phyloP scores from a whole-genome alignment of 202 grass and related monocot genomes.

The Eragrostis tef region DNA sequence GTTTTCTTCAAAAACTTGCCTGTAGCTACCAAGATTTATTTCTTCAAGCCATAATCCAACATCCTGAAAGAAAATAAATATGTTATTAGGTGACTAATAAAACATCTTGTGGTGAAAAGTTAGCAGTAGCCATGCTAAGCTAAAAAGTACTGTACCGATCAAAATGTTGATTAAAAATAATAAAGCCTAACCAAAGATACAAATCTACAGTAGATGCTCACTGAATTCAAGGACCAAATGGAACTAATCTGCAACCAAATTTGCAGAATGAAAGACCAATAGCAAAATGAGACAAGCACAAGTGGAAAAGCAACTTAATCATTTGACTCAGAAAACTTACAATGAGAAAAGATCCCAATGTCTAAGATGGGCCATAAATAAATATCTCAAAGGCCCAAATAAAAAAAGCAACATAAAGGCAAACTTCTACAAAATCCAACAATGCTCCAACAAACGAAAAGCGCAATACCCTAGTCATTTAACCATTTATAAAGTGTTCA shows the following conservation, averaged over 20 bases:
- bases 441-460: too few relatives aligned
- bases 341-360: too few relatives aligned
- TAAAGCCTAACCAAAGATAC: not conserved
- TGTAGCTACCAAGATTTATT: slow-evolving; percentile 94
- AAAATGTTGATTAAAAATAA: slow-evolving; percentile 5
- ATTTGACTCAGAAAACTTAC: too few relatives aligned
- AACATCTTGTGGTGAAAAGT: not conserved
- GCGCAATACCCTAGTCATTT: too few relatives aligned
- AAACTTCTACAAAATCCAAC: slow-evolving; percentile 13
- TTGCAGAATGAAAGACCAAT: not conserved
- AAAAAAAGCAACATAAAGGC: slow-evolving; percentile 8
- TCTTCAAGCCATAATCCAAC: slow-evolving; percentile 97
- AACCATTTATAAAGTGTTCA: not conserved
- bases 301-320: not conserved
- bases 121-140: not conserved
- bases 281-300: not conserved
- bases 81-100: slow-evolving; percentile 23
- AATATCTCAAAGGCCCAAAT: not conserved
- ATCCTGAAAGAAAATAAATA: slow-evolving; percentile 70
- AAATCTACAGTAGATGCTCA: slow-evolving; percentile 23
- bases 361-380: not conserved
- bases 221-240: not conserved
- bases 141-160: not conserved
- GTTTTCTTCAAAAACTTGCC: slow-evolving; percentile 92
- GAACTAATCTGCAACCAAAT: slow-evolving; percentile 22